Percentiles rank a stretch among this genome's conserved stretches.
Conservation (phyloP, 2,329 filamentous ascomycete genomes). For the Escovopsis sp. region DNA sequence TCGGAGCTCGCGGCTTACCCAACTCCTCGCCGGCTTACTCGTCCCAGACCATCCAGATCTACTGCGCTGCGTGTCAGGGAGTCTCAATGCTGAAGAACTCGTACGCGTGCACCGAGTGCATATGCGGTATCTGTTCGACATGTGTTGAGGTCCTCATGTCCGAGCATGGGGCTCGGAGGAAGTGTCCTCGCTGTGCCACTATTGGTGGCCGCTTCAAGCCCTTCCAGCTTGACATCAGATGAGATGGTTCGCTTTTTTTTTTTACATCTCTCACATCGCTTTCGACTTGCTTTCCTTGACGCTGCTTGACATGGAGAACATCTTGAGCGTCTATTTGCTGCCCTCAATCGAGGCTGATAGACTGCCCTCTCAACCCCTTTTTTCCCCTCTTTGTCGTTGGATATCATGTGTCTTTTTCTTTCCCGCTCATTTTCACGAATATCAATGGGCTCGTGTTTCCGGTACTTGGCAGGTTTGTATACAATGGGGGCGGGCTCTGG, state of each 20-base stretch:
- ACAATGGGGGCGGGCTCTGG: no score
- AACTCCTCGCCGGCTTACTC: slow-evolving; percentile 62
- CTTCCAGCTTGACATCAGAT: slow-evolving; percentile 61
- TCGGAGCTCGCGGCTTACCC: slow-evolving; percentile 47
- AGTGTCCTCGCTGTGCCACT: slow-evolving; percentile 66
- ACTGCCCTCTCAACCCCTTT: no score
- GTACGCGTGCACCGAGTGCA: slow-evolving; percentile 91
- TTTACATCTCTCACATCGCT: background rate
- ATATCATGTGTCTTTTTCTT: no score
- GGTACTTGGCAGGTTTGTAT: no score
- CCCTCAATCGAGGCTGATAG: no score
- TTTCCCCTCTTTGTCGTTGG: no score
- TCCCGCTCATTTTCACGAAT: no score
- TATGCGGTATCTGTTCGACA: slow-evolving; percentile 78
- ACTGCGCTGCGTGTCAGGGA: slow-evolving; percentile 76
- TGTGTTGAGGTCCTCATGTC: slow-evolving; percentile 72
- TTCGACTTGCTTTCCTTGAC: no score
- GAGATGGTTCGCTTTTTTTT: background rate
- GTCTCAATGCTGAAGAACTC: slow-evolving; percentile 67
- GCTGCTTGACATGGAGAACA: no score
- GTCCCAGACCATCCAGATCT: slow-evolving; percentile 71
- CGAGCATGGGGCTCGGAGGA: slow-evolving; percentile 60
- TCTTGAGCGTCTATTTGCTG: no score
- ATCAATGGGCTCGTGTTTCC: no score
- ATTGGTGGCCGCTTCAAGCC: slow-evolving; percentile 72